phyloP scores from a whole-genome alignment of 306 rosid genomes.

The Fagus crenata region DNA sequence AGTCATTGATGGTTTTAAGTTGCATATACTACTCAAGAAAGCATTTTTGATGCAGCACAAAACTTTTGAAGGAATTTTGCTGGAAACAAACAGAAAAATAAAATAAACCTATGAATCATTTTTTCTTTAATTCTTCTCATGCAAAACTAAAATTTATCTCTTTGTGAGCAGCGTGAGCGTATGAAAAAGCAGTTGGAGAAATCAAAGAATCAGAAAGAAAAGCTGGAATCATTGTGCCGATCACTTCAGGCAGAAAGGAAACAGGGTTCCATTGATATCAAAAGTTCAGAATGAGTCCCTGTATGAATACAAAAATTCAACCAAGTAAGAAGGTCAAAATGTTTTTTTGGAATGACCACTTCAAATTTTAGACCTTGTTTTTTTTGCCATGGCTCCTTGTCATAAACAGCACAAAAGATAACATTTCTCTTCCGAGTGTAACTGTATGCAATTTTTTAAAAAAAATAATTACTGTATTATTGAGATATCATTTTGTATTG shows the following conservation, averaged over 20 bases:
- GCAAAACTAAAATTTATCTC: background rate
- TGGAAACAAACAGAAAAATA: too few species aligned
- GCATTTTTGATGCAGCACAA: background rate
- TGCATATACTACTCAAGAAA: background rate
- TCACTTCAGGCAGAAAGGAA: slow-evolving; percentile 95
- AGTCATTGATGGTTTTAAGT: background rate
- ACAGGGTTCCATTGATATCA: slow-evolving; percentile 52
- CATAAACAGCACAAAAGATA: background rate
- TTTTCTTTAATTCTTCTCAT: background rate
- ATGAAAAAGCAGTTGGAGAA: slow-evolving; percentile 82
- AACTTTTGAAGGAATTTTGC: too few species aligned
- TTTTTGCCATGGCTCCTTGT: background rate
- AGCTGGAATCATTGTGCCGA: slow-evolving; percentile 82
- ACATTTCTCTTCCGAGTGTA: background rate
- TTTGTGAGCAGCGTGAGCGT: slow-evolving; percentile 65
- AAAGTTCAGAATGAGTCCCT: slow-evolving; percentile 47
- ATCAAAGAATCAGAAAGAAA: slow-evolving; percentile 83
- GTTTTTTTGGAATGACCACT: slow-evolving; percentile 14
- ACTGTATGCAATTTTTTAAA: background rate
- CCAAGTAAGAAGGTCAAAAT: slow-evolving; percentile 17
- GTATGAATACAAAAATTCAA: slow-evolving; percentile 34
- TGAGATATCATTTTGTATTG: background rate
- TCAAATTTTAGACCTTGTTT: slow-evolving; percentile 1
- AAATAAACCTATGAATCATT: too few species aligned
- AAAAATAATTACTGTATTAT: background rate